Evolutionary conservation across 2,329 filamentous ascomycete species (phyloP), one percentile per base, ranked within the genome.

Genomic region (Colletotrichum truncatum): DNA sequence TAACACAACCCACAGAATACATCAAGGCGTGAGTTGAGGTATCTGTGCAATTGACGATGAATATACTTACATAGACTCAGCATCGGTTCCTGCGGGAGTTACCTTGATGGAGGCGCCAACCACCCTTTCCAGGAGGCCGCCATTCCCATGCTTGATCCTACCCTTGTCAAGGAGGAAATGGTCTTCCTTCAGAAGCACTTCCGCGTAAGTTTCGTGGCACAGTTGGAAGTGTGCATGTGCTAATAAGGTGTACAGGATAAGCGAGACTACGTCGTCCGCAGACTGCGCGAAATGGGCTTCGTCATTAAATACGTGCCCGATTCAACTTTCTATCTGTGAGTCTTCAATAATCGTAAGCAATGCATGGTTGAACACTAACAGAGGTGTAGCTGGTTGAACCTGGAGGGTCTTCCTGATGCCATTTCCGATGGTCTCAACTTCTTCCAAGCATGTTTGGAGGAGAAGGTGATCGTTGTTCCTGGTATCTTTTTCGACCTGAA

Each of bases 401-500:
- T 87, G 71, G 89, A 84, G 77, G 85, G 86, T 49, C 83, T 96
- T 3, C 93, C 95, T 0, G 86, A 86, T n/a, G 87, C 89, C 67
- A 97, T 98, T 77, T 91, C 92, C 65, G 95, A 98, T 76, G 95
- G 95, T 8, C 83, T 98, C 73, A 97, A 97, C 82, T 98, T 98
- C 86, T 98, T 98, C 88, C 89, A 96, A 77, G 94, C 94, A 28
- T 96, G 96, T 75, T 83, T 98, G 45, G 89, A 92, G 74, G 94
- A 98, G 84, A 97, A 97, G 85, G 93, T 97, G 70, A 98, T 98
- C 74, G 94, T 98, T 16, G 95, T 98, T 4, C 95, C 95, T 0
- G 95, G 95, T 66, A 98, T 98, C 78, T 98, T 98, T 86, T 98
- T 98, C 77, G 95, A 98, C 74, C 81, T 98, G 69, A 98, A 98